A percentile compares a stretch with the other conserved stretches of the same genome.
Conservation (phyloP, 352 stramenopile genomes). For the Pythium oligandrum region DNA sequence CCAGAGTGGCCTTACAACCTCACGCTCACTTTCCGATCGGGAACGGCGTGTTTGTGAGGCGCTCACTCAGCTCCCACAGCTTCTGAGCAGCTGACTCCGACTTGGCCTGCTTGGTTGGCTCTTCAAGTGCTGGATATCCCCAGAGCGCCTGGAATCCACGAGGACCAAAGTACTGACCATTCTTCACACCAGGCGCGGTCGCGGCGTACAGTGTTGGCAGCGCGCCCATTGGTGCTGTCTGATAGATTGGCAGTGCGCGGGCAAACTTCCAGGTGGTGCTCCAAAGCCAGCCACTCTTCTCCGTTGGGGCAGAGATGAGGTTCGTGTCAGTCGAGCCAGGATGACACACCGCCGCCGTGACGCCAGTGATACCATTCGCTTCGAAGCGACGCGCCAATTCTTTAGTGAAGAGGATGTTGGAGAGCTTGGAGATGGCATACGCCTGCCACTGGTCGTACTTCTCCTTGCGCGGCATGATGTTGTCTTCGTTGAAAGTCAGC, state of each 20-base stretch:
- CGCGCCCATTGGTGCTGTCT: conserved; percentile 36
- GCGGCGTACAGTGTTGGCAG: conserved; percentile 40
- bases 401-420: conserved; percentile 45
- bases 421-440: conserved; percentile 27
- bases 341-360: conserved; percentile 22
- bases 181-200: conserved; percentile 17
- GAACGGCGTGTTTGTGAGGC: conserved; percentile 25
- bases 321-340: conserved; percentile 35
- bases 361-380: conserved; percentile 13
- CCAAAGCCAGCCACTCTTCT: no score
- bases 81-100: conserved; percentile 22
- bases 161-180: conserved; percentile 29
- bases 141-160: conserved; percentile 18
- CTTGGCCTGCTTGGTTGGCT: conserved; percentile 21
- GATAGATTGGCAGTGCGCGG: conserved; percentile 27
- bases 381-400: conserved; percentile 36
- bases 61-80: conserved; percentile 43
- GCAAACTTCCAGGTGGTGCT: neutral
- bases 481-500: conserved; percentile 10
- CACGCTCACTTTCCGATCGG: no score
- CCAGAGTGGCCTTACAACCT: no score
- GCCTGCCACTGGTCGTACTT: conserved; percentile 22
- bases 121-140: conserved; percentile 32
- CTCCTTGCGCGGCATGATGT: conserved; percentile 29
- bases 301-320: conserved; percentile 17